These are phyloP conservation scores for Citrus reticulata DNA, from an alignment of 345 rosid species.

Conservation along the genomic window DNA sequence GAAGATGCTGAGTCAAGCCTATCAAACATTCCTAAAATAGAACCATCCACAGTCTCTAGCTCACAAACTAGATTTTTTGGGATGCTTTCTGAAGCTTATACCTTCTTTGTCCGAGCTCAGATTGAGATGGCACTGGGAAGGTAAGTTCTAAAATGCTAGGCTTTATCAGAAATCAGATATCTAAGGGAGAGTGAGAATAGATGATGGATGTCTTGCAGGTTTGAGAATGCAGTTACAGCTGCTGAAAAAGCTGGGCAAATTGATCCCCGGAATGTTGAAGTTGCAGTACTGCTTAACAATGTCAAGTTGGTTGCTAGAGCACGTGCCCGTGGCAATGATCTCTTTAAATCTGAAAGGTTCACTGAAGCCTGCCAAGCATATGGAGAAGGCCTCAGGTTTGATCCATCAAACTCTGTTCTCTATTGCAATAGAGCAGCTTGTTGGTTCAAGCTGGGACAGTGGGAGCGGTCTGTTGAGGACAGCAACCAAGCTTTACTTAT, in stretches of 20 bases:
- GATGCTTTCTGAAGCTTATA: constrained; percentile 81
- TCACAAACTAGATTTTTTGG: constrained; percentile 55
- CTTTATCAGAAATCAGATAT: constrained; percentile 8
- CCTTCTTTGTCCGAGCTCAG: constrained; percentile 65
- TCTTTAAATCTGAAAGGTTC: constrained; percentile 90
- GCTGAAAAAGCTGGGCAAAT: constrained; percentile 78
- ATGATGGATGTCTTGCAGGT: constrained; percentile 73
- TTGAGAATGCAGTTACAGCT: constrained; percentile 74
- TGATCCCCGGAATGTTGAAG: constrained; percentile 69
- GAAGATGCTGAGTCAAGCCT: constrained; percentile 69
- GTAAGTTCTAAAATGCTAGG: constrained; percentile 40
- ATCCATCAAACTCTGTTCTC: constrained; percentile 78
- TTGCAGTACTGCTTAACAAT: constrained; percentile 52
- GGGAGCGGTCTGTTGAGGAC: constrained; percentile 83
- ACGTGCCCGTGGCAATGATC: constrained; percentile 81
- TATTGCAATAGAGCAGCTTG: constrained; percentile 90
- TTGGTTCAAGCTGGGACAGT: constrained; percentile 75
- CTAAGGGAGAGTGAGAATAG: constrained; percentile 26
- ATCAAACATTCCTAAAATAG: constrained; percentile 46
- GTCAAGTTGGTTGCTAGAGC: constrained; percentile 69
- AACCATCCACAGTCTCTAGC: constrained; percentile 33
- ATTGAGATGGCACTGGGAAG: constrained; percentile 93
- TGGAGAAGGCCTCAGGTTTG: constrained; percentile 80
- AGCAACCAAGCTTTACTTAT: constrained; percentile 69
- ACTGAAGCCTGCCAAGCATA: constrained; percentile 95